Base-by-base conservation (phyloP, 1,284 basidiomycete species). In the Athelia psychrophila region DNA sequence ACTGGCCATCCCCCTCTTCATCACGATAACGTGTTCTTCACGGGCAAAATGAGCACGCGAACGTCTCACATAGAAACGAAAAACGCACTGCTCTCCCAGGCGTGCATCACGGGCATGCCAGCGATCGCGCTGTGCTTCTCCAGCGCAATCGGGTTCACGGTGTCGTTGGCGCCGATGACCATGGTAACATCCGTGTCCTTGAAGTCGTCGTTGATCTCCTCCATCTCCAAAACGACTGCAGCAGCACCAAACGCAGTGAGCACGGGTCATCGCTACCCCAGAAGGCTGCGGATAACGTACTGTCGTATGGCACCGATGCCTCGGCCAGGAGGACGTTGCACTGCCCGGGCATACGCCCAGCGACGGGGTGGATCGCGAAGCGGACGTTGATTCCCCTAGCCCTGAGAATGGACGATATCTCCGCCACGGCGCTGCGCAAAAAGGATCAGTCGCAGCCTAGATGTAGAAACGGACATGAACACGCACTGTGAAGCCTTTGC, bases 151-250 rank as follows among this genome's bases (percentile, higher is more conserved):
- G 91, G 91, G 66, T 93, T 93, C 50, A 93, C 90, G 2, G 91
- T 93, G 65, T 93, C 91, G 60, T 93, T 93, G n/a, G 91, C 91
- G 44, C 91, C 91, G 56, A 91, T 90, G 56, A 91, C 90, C 19
- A 93, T 79, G 12, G 87, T 89, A 10, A 93, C 80, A 64, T 93
- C 91, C 0, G 91, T 93, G 30, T 90, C 86, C 51, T 76, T 74
- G 68, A 93, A 93, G 65, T 93, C 38, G n/a, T 42, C 38, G 20
- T 42, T 42, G 70, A 93, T 93, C 69, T 93, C 91, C 59, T 93
- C 91, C 91, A 93, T 93, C 71, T 93, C 91, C 51, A 90, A 74
- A 25, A 93, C 90, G 56, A 93, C 90, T 91, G 58, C 20, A 25
- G 44, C 12, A 47, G 10, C 16, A 2, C 32, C n/a, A 38, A 47